Evolutionary conservation across 768 basidiomycete species (phyloP), one percentile per base, ranked within the genome.

Genomic region (Psilocybe tampanensis): DNA sequence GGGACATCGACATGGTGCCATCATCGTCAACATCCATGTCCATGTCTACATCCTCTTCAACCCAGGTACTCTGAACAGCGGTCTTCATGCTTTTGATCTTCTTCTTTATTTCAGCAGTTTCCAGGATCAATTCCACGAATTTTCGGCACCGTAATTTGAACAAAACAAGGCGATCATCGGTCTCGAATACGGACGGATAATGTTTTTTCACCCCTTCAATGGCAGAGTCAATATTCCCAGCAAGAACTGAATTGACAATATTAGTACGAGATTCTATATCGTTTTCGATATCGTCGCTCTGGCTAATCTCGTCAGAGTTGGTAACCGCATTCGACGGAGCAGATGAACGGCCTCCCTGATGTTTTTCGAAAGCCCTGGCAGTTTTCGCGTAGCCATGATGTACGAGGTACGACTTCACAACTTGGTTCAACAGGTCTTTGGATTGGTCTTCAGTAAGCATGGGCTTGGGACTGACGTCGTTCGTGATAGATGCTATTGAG

Each of bases 381-480:
- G 93, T 86, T 36, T 81, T 82, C 15, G 83, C 83, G 65, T 93
- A 94, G 8, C 94, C 94, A 62, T 94, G 88, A 69, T 95, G 94
- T 2, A 86, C 78, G 32, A 97, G 81, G 68, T 95, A 95, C 21
- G 86, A 83, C 36, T 89, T 68, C 9, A 95, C 86, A 19, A 97
- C 84, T 24, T 86, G 82, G 49, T 88, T 87, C 19, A 93, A 78
- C 18, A 86, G 81, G 22, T 74, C 72, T 67, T 85, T 86, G 49
- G 81, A 74, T 32, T 80, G 76, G 48, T 83, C 81, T 24, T 86
- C 82, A 12, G 78, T 71, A 32, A 75, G 67, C 11, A 68, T 61
- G 13, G 67, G 60, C 34, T 70, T 74, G 33, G 55, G 58, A 7
- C 55, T 63, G 8, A 57, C 58, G 41, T 65, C 61, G 48, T 63